Base-by-base conservation (phyloP, 805 yeast genomes). In the Yamadazyma olivae region DNA sequence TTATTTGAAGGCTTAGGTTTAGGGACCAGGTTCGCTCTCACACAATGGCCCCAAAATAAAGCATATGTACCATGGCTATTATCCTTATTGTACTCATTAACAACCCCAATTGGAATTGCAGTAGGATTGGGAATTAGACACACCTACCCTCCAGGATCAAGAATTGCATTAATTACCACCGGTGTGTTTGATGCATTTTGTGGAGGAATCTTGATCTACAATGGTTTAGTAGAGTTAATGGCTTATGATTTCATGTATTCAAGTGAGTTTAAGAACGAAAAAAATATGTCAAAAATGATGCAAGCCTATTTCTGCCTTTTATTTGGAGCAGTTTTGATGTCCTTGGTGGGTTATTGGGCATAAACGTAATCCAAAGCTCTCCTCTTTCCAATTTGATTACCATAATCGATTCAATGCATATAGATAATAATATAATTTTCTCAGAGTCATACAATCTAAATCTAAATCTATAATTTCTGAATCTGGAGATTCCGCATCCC, bases 1-100 rank as follows among this genome's bases (percentile, higher is more conserved):
- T 66, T 79, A 62, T 84, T 85, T 51, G 95, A 85, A 59, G 95
- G 95, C 32, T 65, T 85, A 30, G 95, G 93, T 39, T 63, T 85
- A 45, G 93, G 95, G n/a, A 72, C 89, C 7, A 73, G 95, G 54
- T 56, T 62, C 38, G 64, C 69, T 7, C 46, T 51, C 9, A 54
- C 59, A 3, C 31, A 36, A 8, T 62, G 67, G 67, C 67, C 67
- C 7, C 40, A 46, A 28, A 40, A 40, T 22, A 57, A 53, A 44
- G 36, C 51, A 17, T 46, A 47, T 39, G 53, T 60, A 4, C 67
- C 67, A 1, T 61, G 67, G 67, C 12, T 56, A 9, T 46, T 61
- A 48, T 56, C 62, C 2, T 35, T 51, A 17, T 57, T 48, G 8
- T 61, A 54, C 40, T 52, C 53, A 16, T 41, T 61, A 21, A 52